Evolutionary conservation across 306 rosid genomes (phyloP).

Genomic region (Vigna reflexopilosa): DNA sequence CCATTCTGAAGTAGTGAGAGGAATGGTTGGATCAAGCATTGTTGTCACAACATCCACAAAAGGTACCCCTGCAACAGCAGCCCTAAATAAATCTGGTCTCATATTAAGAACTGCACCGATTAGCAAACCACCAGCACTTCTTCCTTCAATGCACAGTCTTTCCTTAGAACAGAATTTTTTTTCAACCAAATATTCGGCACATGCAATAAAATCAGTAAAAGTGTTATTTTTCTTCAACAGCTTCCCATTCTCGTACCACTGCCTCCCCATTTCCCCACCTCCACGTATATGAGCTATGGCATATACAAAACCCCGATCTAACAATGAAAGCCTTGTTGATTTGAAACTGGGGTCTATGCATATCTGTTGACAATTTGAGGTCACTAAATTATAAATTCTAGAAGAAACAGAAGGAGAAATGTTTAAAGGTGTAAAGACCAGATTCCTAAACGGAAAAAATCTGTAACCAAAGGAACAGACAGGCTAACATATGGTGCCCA

Average conservation of each 20-base stretch:
- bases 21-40: conserved; percentile 97
- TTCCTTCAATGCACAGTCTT: conserved; percentile 80
- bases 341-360: conserved; percentile 83
- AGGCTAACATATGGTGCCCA: conserved; percentile 20
- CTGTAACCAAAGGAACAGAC: conserved; percentile 32
- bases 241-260: conserved; percentile 98
- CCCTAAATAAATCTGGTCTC: conserved; percentile 97
- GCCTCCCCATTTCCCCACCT: conserved; percentile 99
- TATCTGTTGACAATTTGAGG: conserved; percentile 52
- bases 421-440: conserved; percentile 4
- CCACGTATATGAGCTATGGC: conserved; percentile 95
- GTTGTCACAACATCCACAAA: conserved; percentile 95
- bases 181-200: conserved; percentile 84
- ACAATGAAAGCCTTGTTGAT: conserved; percentile 81
- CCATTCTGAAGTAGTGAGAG: conserved; percentile 98
- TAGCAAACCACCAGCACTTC: conserved; percentile 98
- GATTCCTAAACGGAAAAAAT: conserved; percentile 34
- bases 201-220: conserved; percentile 89
- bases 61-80: conserved; percentile 94
- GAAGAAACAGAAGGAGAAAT: conserved; percentile 2
- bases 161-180: conserved; percentile 76
- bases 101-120: conserved; percentile 95
- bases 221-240: conserved; percentile 85
- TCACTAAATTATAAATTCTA: conserved; percentile 35
- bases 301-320: conserved; percentile 88